Percentiles rank a stretch among this genome's conserved stretches.
Evolutionary conservation across 768 basidiomycete genomes (phyloP).

Genomic region (Lentinula lateritia): DNA sequence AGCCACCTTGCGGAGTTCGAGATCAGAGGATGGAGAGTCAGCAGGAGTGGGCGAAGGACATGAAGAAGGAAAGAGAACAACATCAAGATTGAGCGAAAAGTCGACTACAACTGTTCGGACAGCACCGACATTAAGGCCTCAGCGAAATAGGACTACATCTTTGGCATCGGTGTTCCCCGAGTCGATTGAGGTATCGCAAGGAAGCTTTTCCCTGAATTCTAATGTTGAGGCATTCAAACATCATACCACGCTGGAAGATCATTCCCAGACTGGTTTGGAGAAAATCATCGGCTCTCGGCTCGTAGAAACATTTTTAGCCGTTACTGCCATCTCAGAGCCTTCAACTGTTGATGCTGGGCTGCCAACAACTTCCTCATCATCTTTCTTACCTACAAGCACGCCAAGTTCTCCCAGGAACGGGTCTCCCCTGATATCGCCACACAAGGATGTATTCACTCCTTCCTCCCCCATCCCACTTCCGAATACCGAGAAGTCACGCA

Average conservation of each 20-base stretch:
- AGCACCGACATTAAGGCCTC: slow-evolving; percentile 26
- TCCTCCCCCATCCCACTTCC: background rate
- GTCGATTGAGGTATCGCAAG: slow-evolving; percentile 10
- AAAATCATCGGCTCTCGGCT: slow-evolving; percentile 66
- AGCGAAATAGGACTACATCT: slow-evolving; percentile 48
- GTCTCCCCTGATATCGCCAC: background rate
- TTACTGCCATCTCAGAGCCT: slow-evolving; percentile 31
- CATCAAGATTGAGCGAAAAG: slow-evolving; percentile 34
- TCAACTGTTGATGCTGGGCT: background rate
- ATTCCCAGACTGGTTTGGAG: slow-evolving; percentile 67
- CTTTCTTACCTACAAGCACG: background rate
- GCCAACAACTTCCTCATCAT: slow-evolving; percentile 3
- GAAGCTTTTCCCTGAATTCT: background rate
- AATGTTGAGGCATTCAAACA: slow-evolving; percentile 23
- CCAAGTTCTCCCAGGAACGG: background rate
- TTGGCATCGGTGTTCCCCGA: background rate
- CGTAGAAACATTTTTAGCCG: slow-evolving; percentile 70
- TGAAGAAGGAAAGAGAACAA: slow-evolving; percentile 37
- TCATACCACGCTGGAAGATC: slow-evolving; percentile 33
- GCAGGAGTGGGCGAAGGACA: slow-evolving; percentile 24
- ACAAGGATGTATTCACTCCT: background rate
- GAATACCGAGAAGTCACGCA: background rate
- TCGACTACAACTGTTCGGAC: slow-evolving; percentile 14
- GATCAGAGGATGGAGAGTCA: slow-evolving; percentile 38
- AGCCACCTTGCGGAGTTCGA: slow-evolving; percentile 38